Percentiles rank a stretch among this genome's conserved stretches.
phyloP scores from a whole-genome alignment of 306 rosid genomes.

The Senna siamea region DNA sequence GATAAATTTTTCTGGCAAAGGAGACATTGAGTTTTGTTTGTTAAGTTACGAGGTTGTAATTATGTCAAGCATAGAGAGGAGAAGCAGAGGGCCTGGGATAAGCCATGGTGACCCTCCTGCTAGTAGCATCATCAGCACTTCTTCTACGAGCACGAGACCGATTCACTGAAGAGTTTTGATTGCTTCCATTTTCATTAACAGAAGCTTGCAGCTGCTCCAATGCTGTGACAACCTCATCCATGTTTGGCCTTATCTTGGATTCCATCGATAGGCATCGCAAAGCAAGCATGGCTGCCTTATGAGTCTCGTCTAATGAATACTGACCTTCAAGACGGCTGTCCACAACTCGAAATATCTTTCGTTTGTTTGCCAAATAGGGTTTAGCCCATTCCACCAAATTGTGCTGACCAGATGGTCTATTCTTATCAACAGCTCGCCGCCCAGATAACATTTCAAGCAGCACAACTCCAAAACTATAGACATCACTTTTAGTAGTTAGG shows the following conservation, averaged over 20 bases:
- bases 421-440: slow-evolving; percentile 62
- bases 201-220: slow-evolving; percentile 59
- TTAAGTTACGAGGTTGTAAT: slow-evolving; percentile 16
- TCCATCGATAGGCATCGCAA: slow-evolving; percentile 61
- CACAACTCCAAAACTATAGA: slow-evolving; percentile 72
- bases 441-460: slow-evolving; percentile 68
- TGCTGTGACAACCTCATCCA: slow-evolving; percentile 58
- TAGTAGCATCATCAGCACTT: slow-evolving; percentile 53
- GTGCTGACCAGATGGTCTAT: slow-evolving; percentile 59
- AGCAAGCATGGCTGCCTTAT: slow-evolving; percentile 51
- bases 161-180: slow-evolving; percentile 31
- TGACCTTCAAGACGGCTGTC: slow-evolving; percentile 72
- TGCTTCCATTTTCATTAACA: slow-evolving; percentile 33
- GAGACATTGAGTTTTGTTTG: slow-evolving; percentile 2
- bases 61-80: slow-evolving; percentile 57
- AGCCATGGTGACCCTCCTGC: slow-evolving; percentile 26
- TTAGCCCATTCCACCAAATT: slow-evolving; percentile 66
- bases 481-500: slow-evolving; percentile 62
- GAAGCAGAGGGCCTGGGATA: slow-evolving; percentile 82
- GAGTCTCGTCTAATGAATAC: slow-evolving; percentile 57
- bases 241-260: slow-evolving; percentile 60
- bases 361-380: slow-evolving; percentile 49
- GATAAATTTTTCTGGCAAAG: neutral
- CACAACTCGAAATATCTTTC: slow-evolving; percentile 44
- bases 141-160: slow-evolving; percentile 52